Conservation (phyloP, 768 basidiomycete species). For the Podaxis carcinomalis region DNA sequence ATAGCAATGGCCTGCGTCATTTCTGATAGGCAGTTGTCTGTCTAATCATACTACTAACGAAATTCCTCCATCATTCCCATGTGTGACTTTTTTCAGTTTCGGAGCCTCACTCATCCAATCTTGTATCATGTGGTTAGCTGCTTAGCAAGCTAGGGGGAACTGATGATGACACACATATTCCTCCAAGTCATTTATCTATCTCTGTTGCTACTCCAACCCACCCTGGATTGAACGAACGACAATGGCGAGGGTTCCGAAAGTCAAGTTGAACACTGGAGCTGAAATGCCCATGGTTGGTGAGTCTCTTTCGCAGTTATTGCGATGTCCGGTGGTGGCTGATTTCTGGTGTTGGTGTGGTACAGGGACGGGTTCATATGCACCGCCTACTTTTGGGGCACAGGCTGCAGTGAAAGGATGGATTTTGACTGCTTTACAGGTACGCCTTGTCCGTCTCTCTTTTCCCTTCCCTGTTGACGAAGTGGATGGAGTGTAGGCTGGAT, state of each 20-base stretch:
- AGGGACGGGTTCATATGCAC: slow-evolving; percentile 40
- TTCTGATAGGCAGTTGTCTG: background rate
- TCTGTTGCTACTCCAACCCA: background rate
- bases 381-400: slow-evolving; percentile 27
- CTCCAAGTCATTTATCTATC: background rate
- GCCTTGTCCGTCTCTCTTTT: background rate
- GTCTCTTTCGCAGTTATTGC: background rate
- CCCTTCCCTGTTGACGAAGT: background rate
- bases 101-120: too few relatives aligned
- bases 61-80: background rate
- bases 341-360: background rate
- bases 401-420: slow-evolving; percentile 34
- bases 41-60: background rate
- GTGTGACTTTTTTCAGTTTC: too few relatives aligned
- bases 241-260: background rate
- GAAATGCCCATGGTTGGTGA: slow-evolving; percentile 31
- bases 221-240: background rate
- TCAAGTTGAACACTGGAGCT: slow-evolving; percentile 26
- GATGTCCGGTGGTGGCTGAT: background rate
- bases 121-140: too few relatives aligned
- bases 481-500: slow-evolving; percentile 28
- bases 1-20: background rate
- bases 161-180: too few relatives aligned
- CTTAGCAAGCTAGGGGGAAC: background rate
- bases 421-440: slow-evolving; percentile 33